These are phyloP conservation scores for Cornus suecica DNA, from an alignment of 148 eudicot species.

Conservation along the genomic window DNA sequence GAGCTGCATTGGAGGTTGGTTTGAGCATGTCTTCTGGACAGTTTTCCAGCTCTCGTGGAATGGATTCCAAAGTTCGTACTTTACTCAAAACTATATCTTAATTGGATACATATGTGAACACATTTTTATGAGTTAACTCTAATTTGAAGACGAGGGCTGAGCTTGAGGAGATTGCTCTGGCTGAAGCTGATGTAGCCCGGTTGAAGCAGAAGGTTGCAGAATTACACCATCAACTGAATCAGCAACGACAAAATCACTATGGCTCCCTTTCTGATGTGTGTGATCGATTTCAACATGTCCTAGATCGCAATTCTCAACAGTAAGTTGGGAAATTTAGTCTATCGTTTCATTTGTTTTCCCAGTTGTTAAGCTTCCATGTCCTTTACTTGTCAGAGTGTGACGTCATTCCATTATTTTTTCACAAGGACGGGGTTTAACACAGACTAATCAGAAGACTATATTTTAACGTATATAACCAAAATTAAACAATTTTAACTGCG, in stretches of 20 bases:
- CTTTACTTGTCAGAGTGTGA: not conserved
- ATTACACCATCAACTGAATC: conserved; percentile 93
- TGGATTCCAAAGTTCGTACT: conserved; percentile 86
- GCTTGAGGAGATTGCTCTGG: conserved; percentile 99
- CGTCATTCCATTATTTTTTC: not conserved
- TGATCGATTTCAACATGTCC: conserved; percentile 49
- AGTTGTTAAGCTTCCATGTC: not conserved
- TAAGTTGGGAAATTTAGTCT: conserved; percentile 20
- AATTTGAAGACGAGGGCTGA: conserved; percentile 88
- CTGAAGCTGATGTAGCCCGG: conserved; percentile 97
- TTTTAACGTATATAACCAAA: not conserved
- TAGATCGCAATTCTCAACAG: conserved; percentile 40
- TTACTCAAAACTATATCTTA: not conserved
- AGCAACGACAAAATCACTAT: conserved; percentile 88
- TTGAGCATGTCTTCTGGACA: conserved; percentile 95
- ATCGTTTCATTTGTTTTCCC: not conserved
- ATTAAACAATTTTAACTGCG: too few species aligned
- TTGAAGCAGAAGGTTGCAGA: conserved; percentile 97
- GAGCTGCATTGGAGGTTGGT: conserved; percentile 97
- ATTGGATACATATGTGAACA: not conserved
- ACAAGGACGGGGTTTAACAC: not conserved
- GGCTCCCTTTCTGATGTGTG: conserved; percentile 69
- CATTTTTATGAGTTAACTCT: conserved; percentile 14
- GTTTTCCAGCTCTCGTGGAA: conserved; percentile 68
- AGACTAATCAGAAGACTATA: too few species aligned